Conservation (phyloP, 1,139 yeast genomes). For the Yamadazyma trypodendri region DNA sequence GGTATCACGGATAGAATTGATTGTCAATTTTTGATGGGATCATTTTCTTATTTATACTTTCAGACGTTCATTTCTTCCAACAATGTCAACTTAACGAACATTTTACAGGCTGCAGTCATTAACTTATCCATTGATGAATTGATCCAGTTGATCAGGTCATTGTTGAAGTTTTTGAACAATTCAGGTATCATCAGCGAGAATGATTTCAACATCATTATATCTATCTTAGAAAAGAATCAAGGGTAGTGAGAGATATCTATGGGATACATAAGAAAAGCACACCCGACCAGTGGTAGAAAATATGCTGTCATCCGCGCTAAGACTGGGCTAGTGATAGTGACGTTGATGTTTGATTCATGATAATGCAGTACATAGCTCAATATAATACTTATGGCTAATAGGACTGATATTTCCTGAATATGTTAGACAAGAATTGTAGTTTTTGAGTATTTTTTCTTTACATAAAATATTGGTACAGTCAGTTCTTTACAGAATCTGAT, state of each 20-base stretch:
- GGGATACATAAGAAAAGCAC: too few species aligned
- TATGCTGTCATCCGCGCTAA: too few species aligned
- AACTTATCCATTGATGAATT: conserved; percentile 70
- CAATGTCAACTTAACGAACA: conserved; percentile 67
- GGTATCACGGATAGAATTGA: conserved; percentile 98
- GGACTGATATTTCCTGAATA: neutral
- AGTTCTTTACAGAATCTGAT: too few species aligned
- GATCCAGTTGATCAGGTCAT: conserved; percentile 56
- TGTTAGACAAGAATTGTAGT: too few species aligned
- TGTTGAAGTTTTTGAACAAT: conserved; percentile 62
- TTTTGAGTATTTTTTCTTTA: too few species aligned
- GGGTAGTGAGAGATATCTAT: neutral
- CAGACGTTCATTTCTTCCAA: conserved; percentile 84
- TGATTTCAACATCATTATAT: conserved; percentile 25
- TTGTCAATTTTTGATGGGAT: conserved; percentile 97
- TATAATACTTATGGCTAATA: neutral
- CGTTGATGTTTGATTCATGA: too few species aligned
- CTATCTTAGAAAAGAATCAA: conserved; percentile 25
- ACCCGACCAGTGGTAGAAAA: too few species aligned
- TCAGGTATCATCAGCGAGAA: conserved; percentile 45
- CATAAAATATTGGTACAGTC: too few species aligned
- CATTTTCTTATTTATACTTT: conserved; percentile 86
- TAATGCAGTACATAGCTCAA: conserved; percentile 1
- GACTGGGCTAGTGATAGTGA: too few species aligned
- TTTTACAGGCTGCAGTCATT: conserved; percentile 73